A percentile compares a stretch with the other conserved stretches of the same genome.
phyloP scores from a whole-genome alignment of 2,329 filamentous ascomycete species.

The Davidsoniella eucalypti region DNA sequence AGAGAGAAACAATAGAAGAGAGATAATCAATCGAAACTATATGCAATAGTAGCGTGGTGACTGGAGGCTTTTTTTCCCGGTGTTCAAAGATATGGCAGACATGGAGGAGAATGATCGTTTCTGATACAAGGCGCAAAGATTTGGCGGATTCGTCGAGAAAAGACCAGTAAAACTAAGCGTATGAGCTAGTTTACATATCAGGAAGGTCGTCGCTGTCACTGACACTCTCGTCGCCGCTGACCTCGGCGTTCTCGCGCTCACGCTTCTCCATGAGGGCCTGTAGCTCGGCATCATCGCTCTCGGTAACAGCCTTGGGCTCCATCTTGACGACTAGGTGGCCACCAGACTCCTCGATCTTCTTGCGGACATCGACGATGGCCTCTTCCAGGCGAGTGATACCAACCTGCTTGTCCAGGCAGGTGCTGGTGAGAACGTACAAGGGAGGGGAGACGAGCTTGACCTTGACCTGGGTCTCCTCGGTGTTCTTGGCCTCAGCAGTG shows the following conservation, averaged over 20 bases:
- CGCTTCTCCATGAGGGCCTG: slow-evolving; percentile 98
- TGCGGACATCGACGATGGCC: slow-evolving; percentile 74
- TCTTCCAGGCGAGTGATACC: slow-evolving; percentile 76
- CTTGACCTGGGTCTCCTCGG: slow-evolving; percentile 84
- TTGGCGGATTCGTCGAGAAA: slow-evolving; percentile 3
- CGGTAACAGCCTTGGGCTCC: slow-evolving; percentile 97
- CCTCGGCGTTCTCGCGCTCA: slow-evolving; percentile 92
- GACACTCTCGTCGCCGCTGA: slow-evolving; percentile 91
- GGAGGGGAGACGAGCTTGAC: slow-evolving; percentile 96
- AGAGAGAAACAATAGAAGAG: not conserved
- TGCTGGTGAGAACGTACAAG: slow-evolving; percentile 88
- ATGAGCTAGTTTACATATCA: slow-evolving; percentile 8
- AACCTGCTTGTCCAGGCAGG: slow-evolving; percentile 79
- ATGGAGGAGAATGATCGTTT: too few species aligned
- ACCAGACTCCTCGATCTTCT: slow-evolving; percentile 59
- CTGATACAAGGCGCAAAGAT: not conserved
- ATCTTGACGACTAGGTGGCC: slow-evolving; percentile 85
- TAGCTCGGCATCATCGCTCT: slow-evolving; percentile 93
- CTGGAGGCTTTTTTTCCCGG: too few species aligned
- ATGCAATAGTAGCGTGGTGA: too few species aligned
- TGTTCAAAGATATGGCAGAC: too few species aligned
- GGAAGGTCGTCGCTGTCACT: slow-evolving; percentile 72
- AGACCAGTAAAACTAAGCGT: not conserved
- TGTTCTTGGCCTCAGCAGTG: slow-evolving; percentile 85
- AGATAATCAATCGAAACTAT: too few species aligned